Percentiles rank a stretch among this genome's conserved stretches.
phyloP scores from a whole-genome alignment of 2,329 filamentous ascomycete species.

The Alternaria brassicae region DNA sequence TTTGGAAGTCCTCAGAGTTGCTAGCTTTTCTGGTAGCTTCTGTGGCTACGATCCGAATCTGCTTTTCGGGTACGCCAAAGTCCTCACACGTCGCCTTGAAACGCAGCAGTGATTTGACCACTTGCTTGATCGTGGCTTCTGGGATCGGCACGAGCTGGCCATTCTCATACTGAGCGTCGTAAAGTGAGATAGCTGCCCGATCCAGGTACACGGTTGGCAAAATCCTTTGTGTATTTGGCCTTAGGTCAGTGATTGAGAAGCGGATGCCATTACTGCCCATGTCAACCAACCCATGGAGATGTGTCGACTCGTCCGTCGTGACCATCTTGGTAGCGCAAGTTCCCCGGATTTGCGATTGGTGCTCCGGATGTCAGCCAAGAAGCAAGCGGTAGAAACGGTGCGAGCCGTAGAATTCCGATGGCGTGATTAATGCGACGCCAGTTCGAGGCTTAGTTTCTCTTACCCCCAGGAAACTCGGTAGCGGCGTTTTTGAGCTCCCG shows the following conservation, averaged over 20 bases:
- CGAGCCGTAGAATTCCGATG: constrained; percentile 26
- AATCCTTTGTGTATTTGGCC: constrained; percentile 72
- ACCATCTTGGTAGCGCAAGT: constrained; percentile 20
- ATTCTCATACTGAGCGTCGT: constrained; percentile 72
- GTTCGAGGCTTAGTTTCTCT: constrained; percentile 19
- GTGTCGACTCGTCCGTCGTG: constrained; percentile 23
- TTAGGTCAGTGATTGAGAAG: constrained; percentile 86
- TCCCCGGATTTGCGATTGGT: constrained; percentile 26
- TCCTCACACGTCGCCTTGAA: constrained; percentile 76
- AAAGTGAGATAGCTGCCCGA: constrained; percentile 82
- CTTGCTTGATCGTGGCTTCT: constrained; percentile 66
- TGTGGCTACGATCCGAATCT: constrained; percentile 81
- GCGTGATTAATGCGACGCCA: constrained; percentile 30
- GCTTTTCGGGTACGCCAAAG: constrained; percentile 69
- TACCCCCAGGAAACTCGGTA: constrained; percentile 33
- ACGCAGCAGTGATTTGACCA: constrained; percentile 70
- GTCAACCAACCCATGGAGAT: constrained; percentile 46
- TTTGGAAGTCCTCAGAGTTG: constrained; percentile 74
- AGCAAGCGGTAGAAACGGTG: constrained; percentile 17
- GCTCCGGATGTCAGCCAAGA: constrained; percentile 22
- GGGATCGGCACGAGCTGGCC: constrained; percentile 60
- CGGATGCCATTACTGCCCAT: constrained; percentile 81
- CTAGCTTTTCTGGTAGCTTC: constrained; percentile 84
- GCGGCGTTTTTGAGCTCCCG: constrained; percentile 23
- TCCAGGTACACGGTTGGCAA: constrained; percentile 80